Evolutionary conservation across 1,139 yeast species (phyloP), one percentile per base, ranked within the genome.

Genomic region (Magnusiomyces suaveolens): DNA sequence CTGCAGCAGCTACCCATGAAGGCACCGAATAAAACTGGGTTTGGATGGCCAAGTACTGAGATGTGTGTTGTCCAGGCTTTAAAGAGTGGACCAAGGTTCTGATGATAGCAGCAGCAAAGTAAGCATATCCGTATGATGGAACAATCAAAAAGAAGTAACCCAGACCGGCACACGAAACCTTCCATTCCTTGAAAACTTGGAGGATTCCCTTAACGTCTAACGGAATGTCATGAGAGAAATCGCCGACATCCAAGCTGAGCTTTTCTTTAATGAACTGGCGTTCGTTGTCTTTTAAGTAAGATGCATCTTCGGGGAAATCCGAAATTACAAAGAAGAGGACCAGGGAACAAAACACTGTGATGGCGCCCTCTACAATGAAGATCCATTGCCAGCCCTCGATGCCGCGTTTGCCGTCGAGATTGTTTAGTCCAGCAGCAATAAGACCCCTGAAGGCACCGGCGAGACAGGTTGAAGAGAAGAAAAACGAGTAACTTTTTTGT

Each of bases 371-470:
- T 59, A 85, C 77, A 60, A 84, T 77, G 67, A 81, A 85, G 57
- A 85, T 74, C 85, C 87, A 84, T 67, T 81, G 75, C 92, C 90
- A 84, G n/a, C 84, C 73, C 20, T 63, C 66, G 47, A 74, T 62
- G 6, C 83, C 83, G 51, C 72, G 74, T 14, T 62, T 67, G 16
- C 81, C 81, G 59, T 76, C 72, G 58, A 82, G 66, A 54, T 75
- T 78, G 63, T 77, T 69, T 52, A 81, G 76, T 54, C 82, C 83
- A 53, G 78, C 80, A 32, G 87, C 87, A 57, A 87, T 77, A 52
- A 87, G 79, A 56, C 95, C 94, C 54, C 88, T 85, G 69, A 86
- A 85, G 2, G 90, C 95, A 65, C 92, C 89, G 26, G 90, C 85
- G 57, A 84, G 74, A 62, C 84, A 78, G 16, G 87, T 81, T 51